Base-by-base conservation (phyloP, 164 flowering plant species). In the Euptelea pleiosperma region DNA sequence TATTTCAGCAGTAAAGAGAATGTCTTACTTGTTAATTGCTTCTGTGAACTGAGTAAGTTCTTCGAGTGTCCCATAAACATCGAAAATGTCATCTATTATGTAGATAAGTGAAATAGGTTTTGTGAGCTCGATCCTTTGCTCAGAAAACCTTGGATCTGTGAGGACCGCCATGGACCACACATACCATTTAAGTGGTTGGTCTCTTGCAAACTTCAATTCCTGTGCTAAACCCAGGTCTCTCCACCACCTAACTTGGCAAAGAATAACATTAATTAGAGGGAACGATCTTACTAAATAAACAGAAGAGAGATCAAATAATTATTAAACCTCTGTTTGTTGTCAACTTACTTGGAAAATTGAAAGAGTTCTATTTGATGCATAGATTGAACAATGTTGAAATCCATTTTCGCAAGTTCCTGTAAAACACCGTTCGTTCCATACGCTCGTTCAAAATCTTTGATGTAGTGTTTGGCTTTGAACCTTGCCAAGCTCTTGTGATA, bases 61-160 rank as follows among this genome's bases (percentile, higher is more conserved):
- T 4, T 87, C 79, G 0, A 73, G 53, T 0, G 75, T 68, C 7
- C 89, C 91, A 44, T 74, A 62, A 37, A 83, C 52, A 65, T 87
- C 91, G 37, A 68, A 84, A 26, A 83, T 78, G 46, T 87, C 95
- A 45, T 87, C 95, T 0, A 87, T 74, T 4, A 84, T 3, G 50
- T 74, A 81, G 42, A 84, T 24, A 0, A 87, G 48, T 16, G 87
- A 50, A 22, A 78, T 75, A 19, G 73, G 46, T 52, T 86, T 86
- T 4, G 86, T 69, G 16, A 80, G 67, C 31, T 76, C 76, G 12
- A 79, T 33, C 41, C 93, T 73, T 40, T 58, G 60, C 35, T 74
- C 51, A 2, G 84, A 75, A 24, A 69, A 49, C 30, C 39, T 59
- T 4, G 82, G 76, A 59, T 82, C 80, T 5, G 66, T 31, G 8